Evolutionary conservation across 306 rosid species (phyloP), one percentile per base, ranked within the genome.

Genomic region (Crotalaria pallida): DNA sequence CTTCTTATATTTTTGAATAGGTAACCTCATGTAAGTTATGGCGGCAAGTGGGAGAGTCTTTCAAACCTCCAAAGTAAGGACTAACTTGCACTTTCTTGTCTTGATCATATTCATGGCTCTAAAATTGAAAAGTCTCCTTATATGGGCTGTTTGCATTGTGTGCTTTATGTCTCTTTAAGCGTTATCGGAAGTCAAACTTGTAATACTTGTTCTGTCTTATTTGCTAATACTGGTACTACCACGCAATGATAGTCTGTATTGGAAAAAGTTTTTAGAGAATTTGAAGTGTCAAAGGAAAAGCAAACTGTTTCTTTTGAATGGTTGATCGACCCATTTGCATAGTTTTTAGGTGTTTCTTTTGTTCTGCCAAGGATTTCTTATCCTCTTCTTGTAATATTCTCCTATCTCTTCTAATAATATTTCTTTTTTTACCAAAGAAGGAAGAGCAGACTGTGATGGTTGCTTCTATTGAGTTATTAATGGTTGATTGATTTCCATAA

Each of bases 1-100:
- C 74, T 31, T 29, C 24, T 53, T 73, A 45, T 76, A 61, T 78
- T 58, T 80, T 36, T 80, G 52, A 43, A 83, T 74, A 95, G 97
- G 99, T 95, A 79, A 95, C 97, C 76, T 84, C 96, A 36, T 89
- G 92, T 80, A 95, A 95, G 86, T 76, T 91, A 84, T 95, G 99
- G 97, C 87, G 92, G 77, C 96, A 91, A 89, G 99, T 95, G 84
- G 99, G 99, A 76, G 99, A 88, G 77, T 88, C 97, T 72, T 95
- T 95, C 84, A 95, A 82, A 79, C 99, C 99, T 72, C 99, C 99
- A 33, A 95, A 91, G 99, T 95, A 89, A 80, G 97, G 69, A 71
- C 70, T 7, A 27, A 33, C 34, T 1, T 68, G 7, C 48, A 4
- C 60, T 69, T 56, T 74, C 71, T 58, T 71, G 51, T 69, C 49